These are phyloP conservation scores for Cryoendolithus antarcticus DNA, from an alignment of 2,329 filamentous ascomycete species.

Conservation along the genomic window DNA sequence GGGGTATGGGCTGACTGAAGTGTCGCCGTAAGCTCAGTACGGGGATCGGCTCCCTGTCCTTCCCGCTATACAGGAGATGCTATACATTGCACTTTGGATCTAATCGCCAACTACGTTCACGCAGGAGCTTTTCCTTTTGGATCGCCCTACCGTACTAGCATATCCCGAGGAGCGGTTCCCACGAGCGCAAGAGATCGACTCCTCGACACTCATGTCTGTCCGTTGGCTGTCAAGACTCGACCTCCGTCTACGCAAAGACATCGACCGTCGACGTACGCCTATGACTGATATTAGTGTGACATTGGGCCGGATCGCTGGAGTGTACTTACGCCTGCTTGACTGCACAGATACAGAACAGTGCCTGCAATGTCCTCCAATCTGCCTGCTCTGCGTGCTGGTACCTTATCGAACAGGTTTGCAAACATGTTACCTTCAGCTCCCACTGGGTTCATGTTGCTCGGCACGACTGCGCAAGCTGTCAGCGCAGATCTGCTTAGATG, in stretches of 20 bases:
- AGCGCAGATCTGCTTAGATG: neutral
- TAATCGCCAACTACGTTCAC: too few species aligned
- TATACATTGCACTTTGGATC: too few species aligned
- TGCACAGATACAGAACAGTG: slow-evolving; percentile 30
- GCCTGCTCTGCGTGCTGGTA: slow-evolving; percentile 25
- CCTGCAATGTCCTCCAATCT: slow-evolving; percentile 32
- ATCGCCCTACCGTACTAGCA: too few species aligned
- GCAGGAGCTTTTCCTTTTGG: too few species aligned
- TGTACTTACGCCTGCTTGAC: slow-evolving; percentile 28
- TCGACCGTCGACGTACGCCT: slow-evolving; percentile 31
- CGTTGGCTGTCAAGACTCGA: slow-evolving; percentile 29
- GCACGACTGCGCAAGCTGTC: slow-evolving; percentile 24
- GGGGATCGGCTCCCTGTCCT: too few species aligned
- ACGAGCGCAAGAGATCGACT: too few species aligned
- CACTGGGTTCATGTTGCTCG: slow-evolving; percentile 34
- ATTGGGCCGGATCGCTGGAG: neutral
- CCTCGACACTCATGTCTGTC: slow-evolving; percentile 4
- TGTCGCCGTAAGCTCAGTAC: too few species aligned
- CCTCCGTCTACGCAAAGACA: slow-evolving; percentile 31
- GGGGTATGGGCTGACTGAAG: too few species aligned
- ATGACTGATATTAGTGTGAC: neutral
- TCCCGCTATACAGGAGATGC: too few species aligned
- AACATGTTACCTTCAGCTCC: slow-evolving; percentile 31
- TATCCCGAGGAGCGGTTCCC: too few species aligned
- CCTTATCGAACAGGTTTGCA: slow-evolving; percentile 26